A percentile compares a stretch with the other conserved stretches of the same genome.
These are phyloP conservation scores for Populus alba DNA, from an alignment of 345 rosid genomes.

Conservation along the genomic window DNA sequence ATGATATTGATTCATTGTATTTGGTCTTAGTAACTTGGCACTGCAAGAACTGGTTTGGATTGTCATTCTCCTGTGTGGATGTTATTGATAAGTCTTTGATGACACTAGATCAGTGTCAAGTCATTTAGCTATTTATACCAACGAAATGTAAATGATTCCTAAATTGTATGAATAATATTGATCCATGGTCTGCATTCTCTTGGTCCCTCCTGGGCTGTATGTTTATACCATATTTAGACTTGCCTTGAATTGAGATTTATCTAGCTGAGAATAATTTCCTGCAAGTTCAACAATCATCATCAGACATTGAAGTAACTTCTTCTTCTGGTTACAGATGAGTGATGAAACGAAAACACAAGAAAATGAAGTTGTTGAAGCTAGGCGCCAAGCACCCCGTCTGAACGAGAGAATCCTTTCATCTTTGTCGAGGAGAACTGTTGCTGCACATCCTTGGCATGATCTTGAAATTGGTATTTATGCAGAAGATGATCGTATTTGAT, in stretches of 20 bases:
- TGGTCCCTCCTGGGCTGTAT: background rate
- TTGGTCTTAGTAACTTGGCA: background rate
- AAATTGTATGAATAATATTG: background rate
- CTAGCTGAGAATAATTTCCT: background rate
- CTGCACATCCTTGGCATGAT: slow-evolving; percentile 99
- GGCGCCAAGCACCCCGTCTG: slow-evolving; percentile 44
- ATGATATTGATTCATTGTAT: background rate
- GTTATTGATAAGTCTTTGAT: background rate
- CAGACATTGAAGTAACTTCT: background rate
- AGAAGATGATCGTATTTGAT: background rate
- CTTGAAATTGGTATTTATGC: slow-evolving; percentile 74
- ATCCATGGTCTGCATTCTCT: slow-evolving; percentile 5
- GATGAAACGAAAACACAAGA: background rate
- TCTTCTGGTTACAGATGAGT: slow-evolving; percentile 25
- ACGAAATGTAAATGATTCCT: background rate
- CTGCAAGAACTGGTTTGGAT: background rate
- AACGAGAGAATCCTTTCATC: slow-evolving; percentile 96
- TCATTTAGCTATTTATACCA: background rate
- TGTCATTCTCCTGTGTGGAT: background rate
- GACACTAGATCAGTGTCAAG: background rate
- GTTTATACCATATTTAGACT: background rate
- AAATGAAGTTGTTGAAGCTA: background rate
- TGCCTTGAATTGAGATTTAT: background rate
- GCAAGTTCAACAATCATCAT: background rate
- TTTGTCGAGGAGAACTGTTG: slow-evolving; percentile 88